Percentiles rank a stretch among this genome's conserved stretches.
These are phyloP conservation scores for Aspergillus spinulosporus DNA, from an alignment of 2,329 filamentous ascomycete genomes.

Conservation along the genomic window DNA sequence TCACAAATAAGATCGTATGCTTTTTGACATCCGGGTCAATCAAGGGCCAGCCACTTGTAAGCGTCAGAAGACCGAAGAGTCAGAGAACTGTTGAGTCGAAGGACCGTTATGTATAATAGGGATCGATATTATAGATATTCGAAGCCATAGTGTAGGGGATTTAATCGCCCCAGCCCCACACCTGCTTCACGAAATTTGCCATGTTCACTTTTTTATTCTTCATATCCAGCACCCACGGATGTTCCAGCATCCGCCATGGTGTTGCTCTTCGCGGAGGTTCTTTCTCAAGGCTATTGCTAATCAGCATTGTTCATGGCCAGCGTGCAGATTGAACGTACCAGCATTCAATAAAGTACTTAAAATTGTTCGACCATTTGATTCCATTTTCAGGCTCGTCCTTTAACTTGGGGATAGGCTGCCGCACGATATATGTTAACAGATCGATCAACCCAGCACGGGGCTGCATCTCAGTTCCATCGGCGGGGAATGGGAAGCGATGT, in stretches of 20 bases:
- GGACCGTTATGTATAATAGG: constrained; percentile 19
- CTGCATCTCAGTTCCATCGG: constrained; percentile 93
- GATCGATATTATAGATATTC: constrained; percentile 11
- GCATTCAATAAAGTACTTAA: constrained; percentile 99
- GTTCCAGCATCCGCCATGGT: constrained; percentile 98
- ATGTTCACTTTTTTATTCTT: constrained; percentile 95
- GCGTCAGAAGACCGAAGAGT: constrained; percentile 12
- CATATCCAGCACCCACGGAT: constrained; percentile 99
- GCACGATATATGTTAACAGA: constrained; percentile 93
- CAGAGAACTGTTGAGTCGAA: constrained; percentile 25
- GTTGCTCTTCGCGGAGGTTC: constrained; percentile 82
- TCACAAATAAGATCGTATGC: constrained; percentile 27
- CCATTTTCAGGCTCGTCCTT: constrained; percentile 90
- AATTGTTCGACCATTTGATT: constrained; percentile 94
- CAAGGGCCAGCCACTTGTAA: constrained; percentile 31
- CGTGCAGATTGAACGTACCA: constrained; percentile 62
- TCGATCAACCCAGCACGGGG: constrained; percentile 91
- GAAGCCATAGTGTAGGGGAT: constrained; percentile 10
- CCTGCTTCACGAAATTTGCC: constrained; percentile 86
- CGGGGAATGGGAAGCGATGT: constrained; percentile 96
- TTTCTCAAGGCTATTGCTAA: constrained; percentile 76
- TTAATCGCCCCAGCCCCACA: constrained; percentile 92
- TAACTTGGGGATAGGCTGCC: constrained; percentile 89
- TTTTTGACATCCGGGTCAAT: constrained; percentile 32
- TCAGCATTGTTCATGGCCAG: constrained; percentile 11